phyloP scores from a whole-genome alignment of 139 green algal genomes.

The Micromonas commoda region DNA sequence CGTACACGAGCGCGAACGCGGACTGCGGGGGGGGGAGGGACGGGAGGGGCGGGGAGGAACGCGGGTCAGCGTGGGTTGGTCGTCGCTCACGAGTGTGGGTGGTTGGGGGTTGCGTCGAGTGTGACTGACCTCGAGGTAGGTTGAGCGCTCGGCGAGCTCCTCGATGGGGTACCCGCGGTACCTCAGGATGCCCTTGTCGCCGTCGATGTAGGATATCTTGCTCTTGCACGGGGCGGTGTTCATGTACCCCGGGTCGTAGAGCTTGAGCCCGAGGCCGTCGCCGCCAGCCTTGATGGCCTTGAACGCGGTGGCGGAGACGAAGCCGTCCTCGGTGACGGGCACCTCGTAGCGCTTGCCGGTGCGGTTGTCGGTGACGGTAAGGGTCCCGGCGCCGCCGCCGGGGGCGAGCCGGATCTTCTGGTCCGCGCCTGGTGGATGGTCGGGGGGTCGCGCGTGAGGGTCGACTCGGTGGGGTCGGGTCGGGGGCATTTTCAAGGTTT shows the following conservation, averaged over 20 bases:
- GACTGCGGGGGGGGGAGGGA: no score
- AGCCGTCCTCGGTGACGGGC: conserved; percentile 74
- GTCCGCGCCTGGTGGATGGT: no score
- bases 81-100: no score
- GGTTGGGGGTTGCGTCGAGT: no score
- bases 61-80: no score
- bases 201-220: conserved; percentile 92
- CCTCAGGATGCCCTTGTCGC: conserved; percentile 86
- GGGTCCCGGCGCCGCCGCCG: conserved; percentile 59
- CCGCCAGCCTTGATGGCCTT: conserved; percentile 85
- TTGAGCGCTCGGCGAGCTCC: conserved; percentile 77
- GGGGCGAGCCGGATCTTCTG: conserved; percentile 33
- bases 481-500: no score
- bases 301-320: conserved; percentile 71
- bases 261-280: conserved; percentile 51
- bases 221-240: conserved; percentile 87
- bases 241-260: conserved; percentile 73
- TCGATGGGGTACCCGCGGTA: conserved; percentile 96
- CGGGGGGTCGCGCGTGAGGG: no score
- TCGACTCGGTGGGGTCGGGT: no score
- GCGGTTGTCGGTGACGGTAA: conserved; percentile 75
- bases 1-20: conserved; percentile 59
- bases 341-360: conserved; percentile 82
- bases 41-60: no score
- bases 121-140: conserved; percentile 71